Base-by-base conservation (phyloP, 2,329 filamentous ascomycete species). In the Penicillium nordicum region DNA sequence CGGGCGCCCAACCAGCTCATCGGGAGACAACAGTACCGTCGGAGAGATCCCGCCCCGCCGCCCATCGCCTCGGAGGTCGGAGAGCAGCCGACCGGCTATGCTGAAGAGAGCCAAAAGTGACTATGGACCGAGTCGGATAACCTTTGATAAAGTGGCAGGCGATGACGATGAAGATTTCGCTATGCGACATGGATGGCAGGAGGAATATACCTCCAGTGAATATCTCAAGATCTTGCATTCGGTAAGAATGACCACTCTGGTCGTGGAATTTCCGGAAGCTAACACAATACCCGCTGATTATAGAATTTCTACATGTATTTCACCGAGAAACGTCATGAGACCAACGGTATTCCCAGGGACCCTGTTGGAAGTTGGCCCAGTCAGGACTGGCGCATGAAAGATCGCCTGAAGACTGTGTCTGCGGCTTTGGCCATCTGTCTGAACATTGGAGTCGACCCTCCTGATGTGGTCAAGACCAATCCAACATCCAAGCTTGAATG, bases 241-340 rank as follows among this genome's bases (percentile, higher is more conserved):
- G 71, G 88, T 92, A 77, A 78, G 53, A 52, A 34, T n/a, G 14
- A 49, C 44, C 34, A 40, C 18, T 40, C 18, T 38, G 21, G 43
- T 42, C 8, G 11, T 41, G 44, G 44, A 16, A 7, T 37, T 41
- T 29, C 18, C 16, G 29, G 37, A 58, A 25, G 30, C 61, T 63
- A 55, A 61, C 50, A 37, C 63, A 58, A 21, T 45, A n/a, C 42
- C 34, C 36, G 60, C 56, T 55, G n/a, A 30, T 32, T 58, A 53
- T 74, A 96, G 89, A 95, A 91, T 64, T 99, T 96, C 85, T 97
- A 96, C 79, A 97, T 97, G 93, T 99, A 99, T 77, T 99, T 90
- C 75, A 97, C 93, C 61, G 94, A 99, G 75, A 97, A 97, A 76
- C 88, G 93, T 51, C 94, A 99, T 76, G 94, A 97, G 72, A 94